Evolutionary conservation across 1,284 basidiomycete species (phyloP), one percentile per base, ranked within the genome.

Genomic region (Xerocomus cyaneibrunnescens): DNA sequence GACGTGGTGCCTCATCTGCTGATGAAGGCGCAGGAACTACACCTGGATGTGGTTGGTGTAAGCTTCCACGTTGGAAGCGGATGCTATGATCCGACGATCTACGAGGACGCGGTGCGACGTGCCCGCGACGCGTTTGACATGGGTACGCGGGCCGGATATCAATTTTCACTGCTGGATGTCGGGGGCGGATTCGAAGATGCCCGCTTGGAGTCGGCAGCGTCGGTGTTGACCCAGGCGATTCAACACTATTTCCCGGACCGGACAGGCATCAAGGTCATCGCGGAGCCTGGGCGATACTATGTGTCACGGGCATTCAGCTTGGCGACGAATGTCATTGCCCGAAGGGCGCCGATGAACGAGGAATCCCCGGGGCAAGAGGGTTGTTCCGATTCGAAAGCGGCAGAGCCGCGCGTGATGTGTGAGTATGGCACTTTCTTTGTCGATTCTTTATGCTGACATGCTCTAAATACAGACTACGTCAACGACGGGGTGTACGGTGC

Each of bases 11-110:
- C 91, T 3, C 79, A 77, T 7, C 79, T 99, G 23, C 78, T 99
- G 40, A 73, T 77, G 16, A 89, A 87, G 61, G 97, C 96, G 0
- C 80, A 79, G 59, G 85, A 91, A 66, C 80, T 98, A 31, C 75
- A 79, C 22, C 79, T 99, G 48, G 81, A 95, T 65, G 92, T 99
- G 47, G 80, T 98, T 45, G 97, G 97, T 31, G 92, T 98, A 47
- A 93, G 89, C 67, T 99, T 99, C 83, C 97, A 99, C 70, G 97
- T 98, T 46, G 97, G 97, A 10, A 94, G 90, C 55, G 97, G 97
- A 3, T 97, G 93, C 74, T 98, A 92, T 69, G 95, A 99, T 70
- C 85, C 94, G 8, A 76, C 83, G 40, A 89, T 92, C 36, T 99
- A 96, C 68, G 83, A 84, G 34, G 95, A 98, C 69, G 97, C 96